Conservation (phyloP, 495 filamentous ascomycete genomes). For the Aspergillus ostianus region DNA sequence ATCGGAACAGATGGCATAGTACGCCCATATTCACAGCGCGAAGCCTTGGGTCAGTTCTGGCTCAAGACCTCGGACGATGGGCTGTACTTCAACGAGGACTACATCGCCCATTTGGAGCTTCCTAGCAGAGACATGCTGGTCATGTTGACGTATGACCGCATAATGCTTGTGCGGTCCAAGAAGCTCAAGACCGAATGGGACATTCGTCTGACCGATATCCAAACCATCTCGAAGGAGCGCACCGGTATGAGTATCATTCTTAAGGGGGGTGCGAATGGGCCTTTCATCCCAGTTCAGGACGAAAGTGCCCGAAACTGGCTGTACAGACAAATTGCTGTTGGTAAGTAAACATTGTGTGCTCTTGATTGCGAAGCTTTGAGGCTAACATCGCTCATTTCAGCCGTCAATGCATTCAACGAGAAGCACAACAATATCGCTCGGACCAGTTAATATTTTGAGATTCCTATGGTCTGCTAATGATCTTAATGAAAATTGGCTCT, state of each 20-base stretch:
- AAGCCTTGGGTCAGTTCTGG: slow-evolving; percentile 97
- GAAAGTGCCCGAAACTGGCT: slow-evolving; percentile 87
- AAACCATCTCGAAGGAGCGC: slow-evolving; percentile 94
- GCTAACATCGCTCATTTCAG: slow-evolving; percentile 30
- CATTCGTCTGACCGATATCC: slow-evolving; percentile 89
- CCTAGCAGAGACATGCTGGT: slow-evolving; percentile 87
- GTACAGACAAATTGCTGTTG: slow-evolving; percentile 67
- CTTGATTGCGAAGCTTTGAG: not conserved
- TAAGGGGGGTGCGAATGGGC: slow-evolving; percentile 87
- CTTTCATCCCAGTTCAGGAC: slow-evolving; percentile 90
- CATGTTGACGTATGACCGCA: slow-evolving; percentile 88
- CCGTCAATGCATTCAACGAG: slow-evolving; percentile 70
- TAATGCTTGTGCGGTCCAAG: slow-evolving; percentile 86
- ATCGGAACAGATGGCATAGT: slow-evolving; percentile 91
- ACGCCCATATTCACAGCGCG: slow-evolving; percentile 90
- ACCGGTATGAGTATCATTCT: slow-evolving; percentile 88
- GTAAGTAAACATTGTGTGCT: slow-evolving; percentile 27
- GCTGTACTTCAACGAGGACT: slow-evolving; percentile 95
- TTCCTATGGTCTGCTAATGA: not conserved
- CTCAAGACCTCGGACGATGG: slow-evolving; percentile 96
- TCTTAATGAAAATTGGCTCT: not conserved
- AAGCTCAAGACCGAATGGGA: slow-evolving; percentile 90
- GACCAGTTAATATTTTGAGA: not conserved
- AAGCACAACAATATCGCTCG: slow-evolving; percentile 62
- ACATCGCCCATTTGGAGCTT: slow-evolving; percentile 94